phyloP scores from a whole-genome alignment of 257 asterid genomes.

The Buddleja alternifolia region DNA sequence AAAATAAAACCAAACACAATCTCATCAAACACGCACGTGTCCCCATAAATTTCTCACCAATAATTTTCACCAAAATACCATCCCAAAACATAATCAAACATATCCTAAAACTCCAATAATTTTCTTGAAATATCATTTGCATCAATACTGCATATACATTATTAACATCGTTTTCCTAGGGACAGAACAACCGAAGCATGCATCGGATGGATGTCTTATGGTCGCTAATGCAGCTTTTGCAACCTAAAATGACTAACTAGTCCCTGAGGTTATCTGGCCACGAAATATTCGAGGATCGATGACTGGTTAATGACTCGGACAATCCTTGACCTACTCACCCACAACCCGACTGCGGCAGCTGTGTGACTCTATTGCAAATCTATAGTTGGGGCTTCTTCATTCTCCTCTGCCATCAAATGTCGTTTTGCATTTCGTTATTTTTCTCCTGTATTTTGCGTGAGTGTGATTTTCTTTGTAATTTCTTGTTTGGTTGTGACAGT shows the following conservation, averaged over 20 bases:
- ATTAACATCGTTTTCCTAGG: conserved; percentile 42
- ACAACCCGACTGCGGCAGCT: background rate
- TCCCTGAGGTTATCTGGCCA: background rate
- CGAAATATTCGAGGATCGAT: background rate
- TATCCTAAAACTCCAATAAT: too few species aligned
- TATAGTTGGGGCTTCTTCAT: conserved; percentile 1
- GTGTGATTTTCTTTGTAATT: background rate
- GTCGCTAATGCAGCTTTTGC: conserved; percentile 91
- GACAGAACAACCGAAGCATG: conserved; percentile 71
- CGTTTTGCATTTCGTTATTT: background rate
- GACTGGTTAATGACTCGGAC: background rate
- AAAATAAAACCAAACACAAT: too few species aligned
- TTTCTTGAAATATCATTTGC: too few species aligned
- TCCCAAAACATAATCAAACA: too few species aligned
- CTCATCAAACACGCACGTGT: too few species aligned
- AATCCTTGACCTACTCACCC: background rate
- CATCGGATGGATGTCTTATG: conserved; percentile 95
- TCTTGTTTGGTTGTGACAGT: background rate
- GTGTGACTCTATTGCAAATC: background rate
- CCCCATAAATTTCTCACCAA: too few species aligned
- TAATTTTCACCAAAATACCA: too few species aligned
- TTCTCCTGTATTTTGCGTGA: conserved; percentile 10
- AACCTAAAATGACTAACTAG: conserved; percentile 48
- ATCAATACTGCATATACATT: too few species aligned
- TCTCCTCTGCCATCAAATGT: background rate